Base-by-base conservation (phyloP, 2,329 filamentous ascomycete genomes). In the Botrytis deweyae region DNA sequence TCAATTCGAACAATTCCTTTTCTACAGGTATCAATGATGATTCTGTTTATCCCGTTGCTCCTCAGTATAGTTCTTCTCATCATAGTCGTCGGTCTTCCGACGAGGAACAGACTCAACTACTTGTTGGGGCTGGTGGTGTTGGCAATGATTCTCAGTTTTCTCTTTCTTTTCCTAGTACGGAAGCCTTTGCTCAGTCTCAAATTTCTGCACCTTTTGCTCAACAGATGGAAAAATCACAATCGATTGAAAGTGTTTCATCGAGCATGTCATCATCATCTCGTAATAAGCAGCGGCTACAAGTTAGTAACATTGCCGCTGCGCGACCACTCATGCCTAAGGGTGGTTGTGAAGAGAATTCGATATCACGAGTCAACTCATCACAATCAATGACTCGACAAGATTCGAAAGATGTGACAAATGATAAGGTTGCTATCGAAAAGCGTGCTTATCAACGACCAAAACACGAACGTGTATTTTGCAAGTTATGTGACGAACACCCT, bases 401-500 rank as follows among this genome's bases (percentile, higher is more conserved):
- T 63, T 81, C 79, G 40, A 79, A 79, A 78, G 78, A 81, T 74
- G 80, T 78, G 58, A 77, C 75, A 44, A 76, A 78, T 76, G 80
- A 80, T 61, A 80, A 79, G 74, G 68, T 80, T 76, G 77, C 76
- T 75, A 80, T 81, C 49, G 63, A 68, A 49, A 81, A 81, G 74
- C 74, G 76, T 66, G 76, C 77, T 71, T 82, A 82, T 74, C 79
- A 80, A 75, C 80, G 81, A 72, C 81, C 81, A 36, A 80, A 80
- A 67, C 81, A 82, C 74, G 78, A 79, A 72, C 79, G 80, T 64
- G 79, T 80, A 16, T 75, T 73, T 63, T 98, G 95, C 82, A 85
- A 86, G 29, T 88, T 92, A 78, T 98, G 95, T 84, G 90, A 91
- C 77, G 92, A 94, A 79, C 91, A 95, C 75, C 92, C 92, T 4